Base-by-base conservation (phyloP, 2,329 filamentous ascomycete genomes). In the Botrytis fragariae region DNA sequence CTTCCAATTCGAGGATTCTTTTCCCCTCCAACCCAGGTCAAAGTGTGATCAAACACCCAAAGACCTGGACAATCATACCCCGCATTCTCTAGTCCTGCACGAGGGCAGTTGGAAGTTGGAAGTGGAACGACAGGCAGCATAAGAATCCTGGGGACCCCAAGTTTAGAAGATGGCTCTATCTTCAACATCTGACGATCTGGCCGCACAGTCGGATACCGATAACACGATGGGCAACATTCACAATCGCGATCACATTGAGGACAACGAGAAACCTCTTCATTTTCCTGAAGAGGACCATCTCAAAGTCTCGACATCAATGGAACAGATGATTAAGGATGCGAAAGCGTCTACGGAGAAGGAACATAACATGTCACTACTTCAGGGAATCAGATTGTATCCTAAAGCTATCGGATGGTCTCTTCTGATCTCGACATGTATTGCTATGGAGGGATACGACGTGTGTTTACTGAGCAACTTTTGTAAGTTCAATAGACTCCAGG, bases 381-480 rank as follows among this genome's bases (percentile, higher is more conserved):
- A 78, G 54, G 76, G 78, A 22, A 63, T 79, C 71, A 76, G 44
- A 25, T 74, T 74, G 25, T 79, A 79, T 39, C 78, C 78, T 4
- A 77, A 76, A 67, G 78, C 77, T 14, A 73, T 78, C 14, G 74
- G 76, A 5, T 84, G 81, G 79, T 82, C 81, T 7, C 74, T 83
- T 32, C 60, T 82, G 44, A 78, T 84, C 22, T 84, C 82, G 0
- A 79, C 81, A 25, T 80, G 81, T 7, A 82, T 84, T 54, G 77
- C 83, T 54, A 84, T 84, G 83, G 83, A 84, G 75, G 83, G 83
- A 29, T 84, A 84, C 65, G 83, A 84, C 74, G 78, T 79, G 0
- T 81, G 79, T 32, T 74, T 84, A 1, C 75, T 83, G 59, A 78
- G 77, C 25, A 81, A 79, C 35, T 81, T 83, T 72, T 82, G 78